Evolutionary conservation across 2,329 filamentous ascomycete genomes (phyloP), one percentile per base, ranked within the genome.

Genomic region (Botrytis galanthina): DNA sequence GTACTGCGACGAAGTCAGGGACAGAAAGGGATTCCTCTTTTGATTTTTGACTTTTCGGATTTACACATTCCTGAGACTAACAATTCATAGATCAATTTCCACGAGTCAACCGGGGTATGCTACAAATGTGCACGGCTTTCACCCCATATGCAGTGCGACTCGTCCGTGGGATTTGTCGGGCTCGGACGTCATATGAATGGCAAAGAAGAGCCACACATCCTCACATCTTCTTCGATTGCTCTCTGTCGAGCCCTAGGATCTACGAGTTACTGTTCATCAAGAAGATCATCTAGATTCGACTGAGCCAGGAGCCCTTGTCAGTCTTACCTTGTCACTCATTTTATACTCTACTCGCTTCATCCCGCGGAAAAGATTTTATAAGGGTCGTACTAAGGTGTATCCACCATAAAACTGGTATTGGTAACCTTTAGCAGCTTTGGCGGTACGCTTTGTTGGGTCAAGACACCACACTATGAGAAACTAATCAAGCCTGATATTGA

Each of bases 131-230:
- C 46, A 67, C 64, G 22, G 46, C 22, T 67, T 67, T 51, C 44
- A n/a, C 63, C 37, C 44, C 63, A 37, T 37, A 51, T 51, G 44
- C 44, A n/a, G 29, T 48, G 32, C 63, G 44, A 51, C 16, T 35
- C 26, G 29, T 12, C 22, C 44, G 32, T 66, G 29, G 10, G 14
- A 29, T 14, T 20, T 67, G 8, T 22, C n/a, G 46, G 64, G 46
- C 64, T 67, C 32, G 46, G 46, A 67, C 46, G 26, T 64, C 61
- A 44, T 64, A 32, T 44, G 39, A n/a, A 64, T 46, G 61, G n/a
- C n/a, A 64, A 64, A 64, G 39, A 44, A 44, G 18, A 63, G 29
- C 16, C 61, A 63, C 20, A 42, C 16, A n/a, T n/a, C n/a, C n/a
- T n/a, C n/a, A 39, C 37, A 46, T 44, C 18, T 32, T 26, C 10